These are phyloP conservation scores for Phytopythium chamaehyphon DNA, from an alignment of 352 stramenopile genomes.

Conservation along the genomic window DNA sequence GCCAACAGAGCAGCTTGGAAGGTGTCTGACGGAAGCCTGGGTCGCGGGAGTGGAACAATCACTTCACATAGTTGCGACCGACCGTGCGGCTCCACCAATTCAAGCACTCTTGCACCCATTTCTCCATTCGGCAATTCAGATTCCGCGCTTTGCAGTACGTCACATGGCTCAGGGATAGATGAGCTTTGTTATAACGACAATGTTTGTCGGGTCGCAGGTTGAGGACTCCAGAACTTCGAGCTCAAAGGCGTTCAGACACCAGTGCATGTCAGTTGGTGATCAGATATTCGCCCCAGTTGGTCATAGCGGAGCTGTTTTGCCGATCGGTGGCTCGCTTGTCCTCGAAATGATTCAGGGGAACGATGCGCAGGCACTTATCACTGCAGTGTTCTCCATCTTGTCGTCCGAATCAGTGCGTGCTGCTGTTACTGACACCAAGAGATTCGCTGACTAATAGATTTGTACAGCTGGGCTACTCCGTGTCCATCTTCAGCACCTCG, in stretches of 20 bases:
- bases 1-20: constrained; percentile 30
- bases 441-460: neutral
- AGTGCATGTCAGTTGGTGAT: constrained; percentile 11
- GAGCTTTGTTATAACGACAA: neutral
- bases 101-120: constrained; percentile 16
- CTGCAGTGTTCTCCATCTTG: constrained; percentile 39
- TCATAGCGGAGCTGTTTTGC: constrained; percentile 9
- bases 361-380: constrained; percentile 31
- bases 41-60: constrained; percentile 10
- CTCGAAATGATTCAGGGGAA: constrained; percentile 27
- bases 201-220: constrained; percentile 2
- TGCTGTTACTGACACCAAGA: neutral
- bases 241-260: neutral
- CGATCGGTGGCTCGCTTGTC: constrained; percentile 17
- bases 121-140: constrained; percentile 19
- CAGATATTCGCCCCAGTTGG: constrained; percentile 17
- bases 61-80: constrained; percentile 2
- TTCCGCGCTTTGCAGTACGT: constrained; percentile 10
- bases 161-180: neutral
- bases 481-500: constrained; percentile 16
- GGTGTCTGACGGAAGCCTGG: constrained; percentile 28
- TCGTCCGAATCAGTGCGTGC: constrained; percentile 27
- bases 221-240: constrained; percentile 14
- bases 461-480: constrained; percentile 23
- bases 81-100: constrained; percentile 4